Evolutionary conservation across 495 filamentous ascomycete species (phyloP).

Genomic region (Cryomyces antarcticus): DNA sequence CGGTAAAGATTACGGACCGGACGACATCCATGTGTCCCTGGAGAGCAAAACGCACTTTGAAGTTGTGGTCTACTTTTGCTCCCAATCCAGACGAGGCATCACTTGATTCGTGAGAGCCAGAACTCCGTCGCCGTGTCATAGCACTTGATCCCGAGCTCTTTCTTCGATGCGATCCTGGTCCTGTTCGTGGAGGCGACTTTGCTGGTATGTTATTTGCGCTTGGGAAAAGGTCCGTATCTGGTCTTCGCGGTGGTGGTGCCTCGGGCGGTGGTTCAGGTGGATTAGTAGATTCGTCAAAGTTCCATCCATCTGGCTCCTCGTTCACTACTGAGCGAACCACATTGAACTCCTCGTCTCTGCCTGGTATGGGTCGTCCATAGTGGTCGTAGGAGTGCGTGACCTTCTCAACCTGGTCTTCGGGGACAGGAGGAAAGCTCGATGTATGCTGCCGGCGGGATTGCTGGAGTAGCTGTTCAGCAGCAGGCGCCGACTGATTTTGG

Average conservation of each 20-base stretch:
- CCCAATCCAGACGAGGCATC: slow-evolving; percentile 21
- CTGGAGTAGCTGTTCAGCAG: neutral
- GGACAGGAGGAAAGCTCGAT: slow-evolving; percentile 14
- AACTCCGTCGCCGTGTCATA: slow-evolving; percentile 41
- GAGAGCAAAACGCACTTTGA: slow-evolving; percentile 84
- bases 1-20: slow-evolving; percentile 83
- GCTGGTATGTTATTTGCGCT: slow-evolving; percentile 53
- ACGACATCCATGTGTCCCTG: slow-evolving; percentile 87
- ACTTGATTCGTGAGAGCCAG: slow-evolving; percentile 28
- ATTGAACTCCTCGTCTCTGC: slow-evolving; percentile 19
- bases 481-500: neutral
- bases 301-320: slow-evolving; percentile 62
- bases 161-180: slow-evolving; percentile 50
- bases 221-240: slow-evolving; percentile 72
- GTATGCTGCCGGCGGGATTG: neutral
- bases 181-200: slow-evolving; percentile 54
- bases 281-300: slow-evolving; percentile 56
- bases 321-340: slow-evolving; percentile 4
- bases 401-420: slow-evolving; percentile 35
- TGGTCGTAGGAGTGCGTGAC: slow-evolving; percentile 35
- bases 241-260: slow-evolving; percentile 35
- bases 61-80: slow-evolving; percentile 39
- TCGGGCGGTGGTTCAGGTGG: slow-evolving; percentile 25
- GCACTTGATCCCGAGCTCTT: slow-evolving; percentile 41
- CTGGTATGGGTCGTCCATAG: slow-evolving; percentile 28